phyloP scores from a whole-genome alignment of 202 grass and related monocot species.

The Musa balbisiana region DNA sequence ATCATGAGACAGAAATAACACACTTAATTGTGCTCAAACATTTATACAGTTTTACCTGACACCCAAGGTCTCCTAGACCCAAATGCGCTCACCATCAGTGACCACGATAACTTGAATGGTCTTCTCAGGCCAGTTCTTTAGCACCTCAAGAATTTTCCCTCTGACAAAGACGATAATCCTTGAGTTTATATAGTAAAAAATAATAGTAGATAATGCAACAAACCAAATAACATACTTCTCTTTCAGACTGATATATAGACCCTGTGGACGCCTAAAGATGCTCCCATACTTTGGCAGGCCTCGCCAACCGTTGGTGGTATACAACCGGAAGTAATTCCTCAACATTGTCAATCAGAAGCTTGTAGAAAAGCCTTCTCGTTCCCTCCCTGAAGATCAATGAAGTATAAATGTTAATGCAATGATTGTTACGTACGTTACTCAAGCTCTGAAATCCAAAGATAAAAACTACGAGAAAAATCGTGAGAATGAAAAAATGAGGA shows the following conservation, averaged over 20 bases:
- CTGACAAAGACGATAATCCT: constrained; percentile 31
- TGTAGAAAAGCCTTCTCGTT: constrained; percentile 98
- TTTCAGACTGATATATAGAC: constrained; percentile 88
- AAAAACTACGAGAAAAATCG: too few relatives aligned
- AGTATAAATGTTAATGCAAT: neutral
- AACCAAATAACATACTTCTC: constrained; percentile 60
- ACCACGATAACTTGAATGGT: constrained; percentile 87
- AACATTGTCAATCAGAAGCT: constrained; percentile 95
- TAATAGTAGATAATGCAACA: constrained; percentile 3
- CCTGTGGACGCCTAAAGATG: constrained; percentile 80
- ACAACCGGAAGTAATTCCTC: constrained; percentile 90
- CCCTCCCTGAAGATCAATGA: constrained; percentile 41
- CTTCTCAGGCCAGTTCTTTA: constrained; percentile 97
- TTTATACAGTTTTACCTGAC: constrained; percentile 58
- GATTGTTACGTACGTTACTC: neutral
- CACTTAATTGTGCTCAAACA: constrained; percentile 5
- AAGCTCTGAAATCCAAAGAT: too few relatives aligned
- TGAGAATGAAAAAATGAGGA: neutral
- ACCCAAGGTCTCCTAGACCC: constrained; percentile 95
- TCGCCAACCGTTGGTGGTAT: constrained; percentile 95
- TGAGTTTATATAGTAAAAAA: constrained; percentile 3
- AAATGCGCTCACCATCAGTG: constrained; percentile 99
- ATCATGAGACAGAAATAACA: constrained; percentile 13
- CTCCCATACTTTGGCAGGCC: constrained; percentile 96
- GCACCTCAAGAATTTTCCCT: constrained; percentile 84